A percentile compares a stretch with the other conserved stretches of the same genome.
Conservation (phyloP, 179 eudicot genomes). For the Corrigiola litoralis region DNA sequence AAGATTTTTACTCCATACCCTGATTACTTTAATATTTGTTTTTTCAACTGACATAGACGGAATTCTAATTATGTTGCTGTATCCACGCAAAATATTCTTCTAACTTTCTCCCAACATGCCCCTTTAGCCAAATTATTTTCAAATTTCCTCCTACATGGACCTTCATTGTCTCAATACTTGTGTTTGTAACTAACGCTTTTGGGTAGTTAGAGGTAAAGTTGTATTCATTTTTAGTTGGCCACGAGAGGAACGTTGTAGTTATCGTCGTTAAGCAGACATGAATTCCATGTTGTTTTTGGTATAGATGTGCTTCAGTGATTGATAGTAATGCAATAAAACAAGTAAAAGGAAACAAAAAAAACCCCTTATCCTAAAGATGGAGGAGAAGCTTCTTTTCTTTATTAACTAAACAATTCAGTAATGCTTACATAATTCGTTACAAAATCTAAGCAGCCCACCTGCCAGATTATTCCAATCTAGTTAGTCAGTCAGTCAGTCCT, state of each 20-base stretch:
- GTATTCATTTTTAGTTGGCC: too few species aligned
- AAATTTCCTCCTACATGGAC: too few species aligned
- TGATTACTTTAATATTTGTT: slow-evolving; percentile 8
- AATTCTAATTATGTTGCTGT: background rate
- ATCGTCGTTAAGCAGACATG: too few species aligned
- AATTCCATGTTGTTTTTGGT: too few species aligned
- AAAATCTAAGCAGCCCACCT: slow-evolving; percentile 48
- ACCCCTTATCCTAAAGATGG: background rate
- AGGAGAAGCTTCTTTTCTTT: slow-evolving; percentile 21
- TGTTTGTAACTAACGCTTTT: too few species aligned
- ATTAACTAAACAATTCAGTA: background rate
- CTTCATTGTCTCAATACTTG: background rate
- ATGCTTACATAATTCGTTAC: slow-evolving; percentile 20
- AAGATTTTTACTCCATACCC: slow-evolving; percentile 17
- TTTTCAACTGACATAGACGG: background rate
- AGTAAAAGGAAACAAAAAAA: background rate
- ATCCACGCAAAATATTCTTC: slow-evolving; percentile 9
- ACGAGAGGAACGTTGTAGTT: too few species aligned
- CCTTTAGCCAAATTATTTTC: too few species aligned
- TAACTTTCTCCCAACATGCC: background rate
- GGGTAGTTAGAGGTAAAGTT: too few species aligned
- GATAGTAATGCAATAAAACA: background rate
- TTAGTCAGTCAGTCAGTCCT: slow-evolving; percentile 20
- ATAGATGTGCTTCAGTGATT: too few species aligned
- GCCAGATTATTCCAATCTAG: slow-evolving; percentile 49